Conservation (phyloP, 1,284 basidiomycete genomes). For the Meripilus lineatus region DNA sequence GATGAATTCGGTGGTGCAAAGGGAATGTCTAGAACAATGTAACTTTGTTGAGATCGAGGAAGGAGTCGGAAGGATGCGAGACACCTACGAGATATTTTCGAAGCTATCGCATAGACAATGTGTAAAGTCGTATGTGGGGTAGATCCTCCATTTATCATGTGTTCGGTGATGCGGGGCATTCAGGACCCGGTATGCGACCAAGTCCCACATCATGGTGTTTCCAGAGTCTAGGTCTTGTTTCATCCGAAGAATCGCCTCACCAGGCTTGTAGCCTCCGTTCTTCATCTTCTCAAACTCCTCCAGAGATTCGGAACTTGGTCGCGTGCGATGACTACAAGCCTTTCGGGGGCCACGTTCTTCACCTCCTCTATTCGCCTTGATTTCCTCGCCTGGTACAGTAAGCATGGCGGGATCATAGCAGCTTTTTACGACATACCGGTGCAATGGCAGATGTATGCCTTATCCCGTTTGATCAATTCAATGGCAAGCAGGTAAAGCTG, state of each 20-base stretch:
- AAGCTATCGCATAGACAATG: slow-evolving; percentile 99
- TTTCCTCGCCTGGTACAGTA: slow-evolving; percentile 87
- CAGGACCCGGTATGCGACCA: slow-evolving; percentile 94
- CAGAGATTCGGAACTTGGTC: slow-evolving; percentile 84
- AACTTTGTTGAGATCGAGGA: no score
- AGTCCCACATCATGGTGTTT: slow-evolving; percentile 99
- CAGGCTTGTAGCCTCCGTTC: slow-evolving; percentile 84
- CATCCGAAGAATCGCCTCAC: slow-evolving; percentile 93
- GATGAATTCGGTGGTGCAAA: slow-evolving; percentile 97
- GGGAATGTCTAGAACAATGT: slow-evolving; percentile 72
- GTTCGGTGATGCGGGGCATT: slow-evolving; percentile 93
- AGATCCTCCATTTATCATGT: slow-evolving; percentile 88
- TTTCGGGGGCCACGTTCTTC: slow-evolving; percentile 81
- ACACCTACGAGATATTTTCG: slow-evolving; percentile 92
- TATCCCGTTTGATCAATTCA: slow-evolving; percentile 87
- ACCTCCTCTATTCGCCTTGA: slow-evolving; percentile 81
- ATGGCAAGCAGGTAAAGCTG: slow-evolving; percentile 85
- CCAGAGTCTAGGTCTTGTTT: slow-evolving; percentile 93
- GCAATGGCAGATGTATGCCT: slow-evolving; percentile 96
- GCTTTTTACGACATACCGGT: slow-evolving; percentile 58
- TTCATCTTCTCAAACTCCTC: slow-evolving; percentile 92
- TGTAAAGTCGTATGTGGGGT: slow-evolving; percentile 98
- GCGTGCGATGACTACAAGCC: slow-evolving; percentile 83
- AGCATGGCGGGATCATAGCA: no score
- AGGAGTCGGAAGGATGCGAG: not conserved